A percentile compares a stretch with the other conserved stretches of the same genome.
Conservation (phyloP, 345 rosid genomes). For the Laguncularia racemosa region DNA sequence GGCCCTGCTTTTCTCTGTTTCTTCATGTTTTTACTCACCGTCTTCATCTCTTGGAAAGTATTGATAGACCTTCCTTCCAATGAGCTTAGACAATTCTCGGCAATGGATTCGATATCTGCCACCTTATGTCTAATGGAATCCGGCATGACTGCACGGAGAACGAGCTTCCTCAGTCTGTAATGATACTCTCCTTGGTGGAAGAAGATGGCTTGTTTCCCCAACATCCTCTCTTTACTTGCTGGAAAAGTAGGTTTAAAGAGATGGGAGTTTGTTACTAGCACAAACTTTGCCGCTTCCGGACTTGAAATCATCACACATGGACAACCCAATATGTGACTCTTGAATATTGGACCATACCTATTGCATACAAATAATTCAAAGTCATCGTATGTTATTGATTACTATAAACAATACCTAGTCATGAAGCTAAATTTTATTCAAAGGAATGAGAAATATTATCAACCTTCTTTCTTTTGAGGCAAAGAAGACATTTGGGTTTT, state of each 20-base stretch:
- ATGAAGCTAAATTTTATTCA: too few relatives aligned
- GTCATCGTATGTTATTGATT: too few relatives aligned
- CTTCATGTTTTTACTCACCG: constrained; percentile 29
- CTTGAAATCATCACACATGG: constrained; percentile 87
- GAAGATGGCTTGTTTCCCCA: constrained; percentile 78
- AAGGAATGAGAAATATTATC: neutral
- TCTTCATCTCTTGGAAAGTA: constrained; percentile 81
- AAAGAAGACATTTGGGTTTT: constrained; percentile 80
- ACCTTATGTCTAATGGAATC: constrained; percentile 44
- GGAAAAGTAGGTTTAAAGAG: constrained; percentile 92
- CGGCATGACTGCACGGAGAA: constrained; percentile 72
- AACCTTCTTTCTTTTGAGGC: constrained; percentile 56
- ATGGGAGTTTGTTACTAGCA: constrained; percentile 52
- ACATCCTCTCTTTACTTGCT: constrained; percentile 81
- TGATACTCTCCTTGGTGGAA: constrained; percentile 87
- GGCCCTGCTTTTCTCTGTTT: too few relatives aligned
- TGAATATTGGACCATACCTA: constrained; percentile 75
- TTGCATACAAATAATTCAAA: neutral
- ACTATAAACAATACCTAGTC: neutral
- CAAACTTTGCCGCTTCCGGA: constrained; percentile 77
- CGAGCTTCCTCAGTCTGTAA: constrained; percentile 62
- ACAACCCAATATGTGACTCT: constrained; percentile 76
- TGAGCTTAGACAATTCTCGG: constrained; percentile 26
- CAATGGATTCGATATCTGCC: constrained; percentile 47
- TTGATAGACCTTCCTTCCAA: constrained; percentile 47